Evolutionary conservation across 495 filamentous ascomycete species (phyloP).

Genomic region (Podospora fimiseda): DNA sequence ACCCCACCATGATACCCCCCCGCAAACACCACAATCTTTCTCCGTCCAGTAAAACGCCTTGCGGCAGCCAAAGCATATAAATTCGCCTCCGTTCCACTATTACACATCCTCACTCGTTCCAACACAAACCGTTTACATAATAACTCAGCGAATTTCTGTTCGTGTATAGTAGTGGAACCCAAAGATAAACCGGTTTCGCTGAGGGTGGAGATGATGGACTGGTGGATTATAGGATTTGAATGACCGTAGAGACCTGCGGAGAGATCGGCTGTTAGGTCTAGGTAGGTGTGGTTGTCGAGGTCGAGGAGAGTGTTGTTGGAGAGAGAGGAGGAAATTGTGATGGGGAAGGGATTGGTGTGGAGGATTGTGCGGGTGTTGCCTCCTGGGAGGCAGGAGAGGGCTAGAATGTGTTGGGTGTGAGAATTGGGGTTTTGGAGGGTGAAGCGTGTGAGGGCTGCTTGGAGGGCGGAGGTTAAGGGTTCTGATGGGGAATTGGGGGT

Average conservation of each 20-base stretch:
- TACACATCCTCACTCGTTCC: slow-evolving; percentile 43
- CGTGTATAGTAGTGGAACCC: slow-evolving; percentile 35
- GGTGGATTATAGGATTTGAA: slow-evolving; percentile 38
- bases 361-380: slow-evolving; percentile 57
- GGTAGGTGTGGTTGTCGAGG: slow-evolving; percentile 24
- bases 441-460: slow-evolving; percentile 27
- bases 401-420: slow-evolving; percentile 30
- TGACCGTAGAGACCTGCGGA: slow-evolving; percentile 52
- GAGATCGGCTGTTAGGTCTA: slow-evolving; percentile 47
- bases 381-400: slow-evolving; percentile 44
- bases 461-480: too few relatives aligned
- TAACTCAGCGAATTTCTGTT: slow-evolving; percentile 33
- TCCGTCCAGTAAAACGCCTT: slow-evolving; percentile 31
- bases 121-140: slow-evolving; percentile 40
- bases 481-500: too few relatives aligned
- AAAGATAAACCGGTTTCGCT: slow-evolving; percentile 34
- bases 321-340: slow-evolving; percentile 28
- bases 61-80: slow-evolving; percentile 41
- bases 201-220: slow-evolving; percentile 33
- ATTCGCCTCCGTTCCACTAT: slow-evolving; percentile 51
- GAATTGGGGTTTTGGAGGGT: slow-evolving; percentile 30
- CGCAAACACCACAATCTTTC: slow-evolving; percentile 44
- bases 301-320: background rate
- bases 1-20: slow-evolving; percentile 53
- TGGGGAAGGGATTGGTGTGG: slow-evolving; percentile 51